Evolutionary conservation across 163 green algal genomes (phyloP), one percentile per base, ranked within the genome.

Genomic region (Smithsoniella earleae): DNA sequence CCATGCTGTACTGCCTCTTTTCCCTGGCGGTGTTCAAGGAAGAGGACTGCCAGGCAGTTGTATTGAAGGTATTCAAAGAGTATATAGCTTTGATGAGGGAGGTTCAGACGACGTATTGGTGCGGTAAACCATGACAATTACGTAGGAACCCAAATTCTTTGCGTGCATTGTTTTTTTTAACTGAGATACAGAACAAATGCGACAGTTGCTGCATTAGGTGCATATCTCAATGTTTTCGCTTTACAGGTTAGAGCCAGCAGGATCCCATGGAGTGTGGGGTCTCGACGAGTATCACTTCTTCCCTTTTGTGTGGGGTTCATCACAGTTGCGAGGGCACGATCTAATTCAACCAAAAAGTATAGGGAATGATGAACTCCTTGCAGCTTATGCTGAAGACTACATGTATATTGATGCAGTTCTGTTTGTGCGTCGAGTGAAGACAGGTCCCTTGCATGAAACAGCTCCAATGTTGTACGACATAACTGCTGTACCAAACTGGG

Each of bases 271-370:
- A 18, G 92, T 97, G 54, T 99, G 94, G 94, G 94, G 94, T 2
- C 81, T 99, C 73, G 94, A 99, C 75, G 94, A 99, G 80, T 98
- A 98, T 83, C 89, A 96, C 66, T 96, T 98, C 80, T 82, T 99
- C 73, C 90, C 94, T 20, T 99, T 98, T 80, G 54, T 97, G 0
- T 98, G 88, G 83, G 93, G 93, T 20, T 80, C 87, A 0, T 77
- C 88, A 10, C 87, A 95, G 86, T 84, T 98, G 36, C 52, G 89
- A 0, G 86, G 77, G 22, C 89, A 98, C 82, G 81, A 86, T 33
- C 77, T 86, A 66, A 85, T 98, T 25, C 74, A 77, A 52, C 94
- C 94, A 20, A 87, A 84, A 69, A 85, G 62, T 80, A 96, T 98
- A 36, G 88, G 93, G 74, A 88, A 86, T 66, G 64, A 80, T 8